Evolutionary conservation across 2,329 filamentous ascomycete species (phyloP), one percentile per base, ranked within the genome.

Genomic region (Xylaria multiplex): DNA sequence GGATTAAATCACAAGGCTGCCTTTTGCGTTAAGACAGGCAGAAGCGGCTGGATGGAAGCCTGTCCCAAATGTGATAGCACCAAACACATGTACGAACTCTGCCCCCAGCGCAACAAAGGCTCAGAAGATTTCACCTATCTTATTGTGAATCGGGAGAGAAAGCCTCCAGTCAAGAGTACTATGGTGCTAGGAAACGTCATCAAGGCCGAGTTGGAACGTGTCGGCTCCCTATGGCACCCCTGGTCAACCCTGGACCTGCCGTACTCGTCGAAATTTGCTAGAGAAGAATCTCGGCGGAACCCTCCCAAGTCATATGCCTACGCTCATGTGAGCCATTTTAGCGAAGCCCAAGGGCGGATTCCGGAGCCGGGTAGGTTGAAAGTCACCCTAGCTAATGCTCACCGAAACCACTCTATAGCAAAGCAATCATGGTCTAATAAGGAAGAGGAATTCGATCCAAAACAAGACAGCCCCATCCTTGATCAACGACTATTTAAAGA

Each of bases 21-120:
- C 1, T 58, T 52, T 16, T 63, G 61, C n/a, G 46, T 53, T 45
- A 57, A 50, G 35, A 22, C 45, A 3, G 53, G 61, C n/a, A 1
- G 2, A n/a, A 58, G 53, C 35, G 61, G 61, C 9, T 63, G 61
- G 61, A 53, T 63, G 46, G 61, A 63, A 53, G 45, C 53, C 2
- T 63, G 61, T 46, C 61, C 61, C 0, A 63, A 63, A n/a, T 63
- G 61, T 22, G 61, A 53, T 30, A 58, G 53, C 46, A 35, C 22
- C 1, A 14, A 14, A 0, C 61, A 63, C 19, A 0, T 37, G 2
- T 63, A 63, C 27, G 54, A 57, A 6, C 4, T 1, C 14, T 63
- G 61, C 11, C 53, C 54, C 9, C 22, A 37, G 1, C 54, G 48
- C n/a, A 32, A n/a, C 0, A 48, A 30, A 13, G 45, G 52, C 7